Evolutionary conservation across 1,284 basidiomycete species (phyloP).

Genomic region (Cryptococcus sp.): DNA sequence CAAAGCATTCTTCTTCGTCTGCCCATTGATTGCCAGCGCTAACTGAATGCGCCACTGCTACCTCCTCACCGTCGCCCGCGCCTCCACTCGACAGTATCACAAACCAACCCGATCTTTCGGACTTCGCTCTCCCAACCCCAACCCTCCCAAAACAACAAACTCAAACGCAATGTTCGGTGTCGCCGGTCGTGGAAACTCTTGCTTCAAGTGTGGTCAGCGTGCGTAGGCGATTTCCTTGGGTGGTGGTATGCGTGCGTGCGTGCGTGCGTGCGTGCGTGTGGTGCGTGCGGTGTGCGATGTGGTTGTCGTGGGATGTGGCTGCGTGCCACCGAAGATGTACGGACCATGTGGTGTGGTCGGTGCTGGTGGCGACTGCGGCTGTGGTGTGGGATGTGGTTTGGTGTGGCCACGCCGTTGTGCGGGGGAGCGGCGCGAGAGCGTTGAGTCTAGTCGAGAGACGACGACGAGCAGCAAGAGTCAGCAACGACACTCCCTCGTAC

Average conservation of each 20-base stretch:
- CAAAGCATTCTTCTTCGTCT: not conserved
- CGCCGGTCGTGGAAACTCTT: constrained; percentile 39
- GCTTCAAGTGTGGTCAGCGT: constrained; percentile 51
- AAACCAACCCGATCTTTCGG: not conserved
- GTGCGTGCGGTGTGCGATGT: constrained; percentile 10
- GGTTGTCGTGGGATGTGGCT: constrained; percentile 5
- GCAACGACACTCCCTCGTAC: constrained; percentile 24
- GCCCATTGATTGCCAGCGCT: no score
- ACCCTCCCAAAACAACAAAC: not conserved
- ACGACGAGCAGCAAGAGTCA: constrained; percentile 15
- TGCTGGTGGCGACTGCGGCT: constrained; percentile 3
- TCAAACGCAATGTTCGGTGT: constrained; percentile 35
- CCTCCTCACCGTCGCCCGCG: no score
- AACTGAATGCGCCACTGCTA: no score
- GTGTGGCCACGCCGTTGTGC: constrained; percentile 17
- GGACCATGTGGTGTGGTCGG: not conserved
- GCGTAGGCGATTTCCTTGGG: constrained; percentile 30
- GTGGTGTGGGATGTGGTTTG: not conserved
- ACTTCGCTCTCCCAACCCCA: not conserved
- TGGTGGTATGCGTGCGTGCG: constrained; percentile 19
- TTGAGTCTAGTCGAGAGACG: constrained; percentile 6
- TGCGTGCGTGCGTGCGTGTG: constrained; percentile 23
- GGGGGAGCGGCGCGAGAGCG: constrained; percentile 33
- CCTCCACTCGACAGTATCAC: no score
- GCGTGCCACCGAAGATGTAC: not conserved